phyloP scores from a whole-genome alignment of 164 flowering plant species.

The Santalum album region DNA sequence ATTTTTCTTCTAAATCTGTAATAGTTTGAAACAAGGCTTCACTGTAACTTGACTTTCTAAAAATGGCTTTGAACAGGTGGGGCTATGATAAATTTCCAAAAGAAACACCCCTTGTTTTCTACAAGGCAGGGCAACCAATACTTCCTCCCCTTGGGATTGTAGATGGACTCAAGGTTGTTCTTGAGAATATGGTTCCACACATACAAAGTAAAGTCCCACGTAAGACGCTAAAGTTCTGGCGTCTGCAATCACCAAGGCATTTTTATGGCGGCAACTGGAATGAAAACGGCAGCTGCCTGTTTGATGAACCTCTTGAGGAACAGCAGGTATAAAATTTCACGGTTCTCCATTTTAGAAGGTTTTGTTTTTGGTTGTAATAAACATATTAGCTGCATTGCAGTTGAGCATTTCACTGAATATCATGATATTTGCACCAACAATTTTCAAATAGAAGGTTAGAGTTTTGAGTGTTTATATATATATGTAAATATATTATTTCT shows the following conservation, averaged over 20 bases:
- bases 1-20: not conserved
- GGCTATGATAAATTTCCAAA: slow-evolving; percentile 78
- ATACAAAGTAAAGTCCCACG: slow-evolving; percentile 54
- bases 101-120: slow-evolving; percentile 88
- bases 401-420: too few species aligned
- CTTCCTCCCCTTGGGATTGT: slow-evolving; percentile 52
- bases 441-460: too few species aligned
- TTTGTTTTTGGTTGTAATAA: too few species aligned
- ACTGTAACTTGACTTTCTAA: not conserved
- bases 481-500: too few species aligned
- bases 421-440: too few species aligned
- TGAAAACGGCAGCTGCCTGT: slow-evolving; percentile 91
- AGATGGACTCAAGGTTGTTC: slow-evolving; percentile 69
- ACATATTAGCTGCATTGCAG: too few species aligned
- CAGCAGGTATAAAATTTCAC: slow-evolving; percentile 37
- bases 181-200: slow-evolving; percentile 56
- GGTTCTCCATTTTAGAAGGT: not conserved
- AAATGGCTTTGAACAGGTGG: slow-evolving; percentile 58
- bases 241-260: slow-evolving; percentile 91
- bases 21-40: not conserved
- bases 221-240: slow-evolving; percentile 77
- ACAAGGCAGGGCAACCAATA: slow-evolving; percentile 51
- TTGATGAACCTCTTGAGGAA: slow-evolving; percentile 56
- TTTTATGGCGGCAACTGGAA: slow-evolving; percentile 98
- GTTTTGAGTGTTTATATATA: too few species aligned